A percentile compares a stretch with the other conserved stretches of the same genome.
These are phyloP conservation scores for Euclidium syriacum DNA, from an alignment of 345 rosid species.

Conservation along the genomic window DNA sequence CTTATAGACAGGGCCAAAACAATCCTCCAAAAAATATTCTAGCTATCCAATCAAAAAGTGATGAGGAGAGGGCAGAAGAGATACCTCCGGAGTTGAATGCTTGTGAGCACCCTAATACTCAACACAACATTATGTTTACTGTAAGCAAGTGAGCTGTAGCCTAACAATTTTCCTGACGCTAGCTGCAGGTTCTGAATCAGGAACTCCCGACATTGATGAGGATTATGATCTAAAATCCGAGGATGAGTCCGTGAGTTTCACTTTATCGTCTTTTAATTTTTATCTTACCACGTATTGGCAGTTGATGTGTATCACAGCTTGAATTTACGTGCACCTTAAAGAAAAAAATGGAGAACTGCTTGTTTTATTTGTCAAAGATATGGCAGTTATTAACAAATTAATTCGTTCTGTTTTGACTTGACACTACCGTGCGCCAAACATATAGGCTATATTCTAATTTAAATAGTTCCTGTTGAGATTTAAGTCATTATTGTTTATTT, in stretches of 20 bases:
- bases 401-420: background rate
- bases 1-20: constrained; percentile 38
- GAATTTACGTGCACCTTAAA: constrained; percentile 1
- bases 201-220: constrained; percentile 51
- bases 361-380: background rate
- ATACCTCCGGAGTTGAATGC: constrained; percentile 32
- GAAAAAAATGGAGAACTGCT: background rate
- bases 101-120: constrained; percentile 41
- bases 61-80: constrained; percentile 28
- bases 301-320: constrained; percentile 4
- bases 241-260: constrained; percentile 66
- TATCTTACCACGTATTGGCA: background rate
- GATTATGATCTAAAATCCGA: constrained; percentile 60
- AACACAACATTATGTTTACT: constrained; percentile 3
- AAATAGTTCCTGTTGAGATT: background rate
- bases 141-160: constrained; percentile 9
- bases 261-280: background rate
- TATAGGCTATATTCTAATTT: constrained; percentile 1
- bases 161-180: constrained; percentile 14
- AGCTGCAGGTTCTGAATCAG: constrained; percentile 42
- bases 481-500: background rate
- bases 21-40: constrained; percentile 27
- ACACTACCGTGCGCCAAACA: background rate
- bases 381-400: background rate
- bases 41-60: constrained; percentile 30